Conservation (phyloP, 2,329 filamentous ascomycete genomes). For the Pezizomycotina sp. region DNA sequence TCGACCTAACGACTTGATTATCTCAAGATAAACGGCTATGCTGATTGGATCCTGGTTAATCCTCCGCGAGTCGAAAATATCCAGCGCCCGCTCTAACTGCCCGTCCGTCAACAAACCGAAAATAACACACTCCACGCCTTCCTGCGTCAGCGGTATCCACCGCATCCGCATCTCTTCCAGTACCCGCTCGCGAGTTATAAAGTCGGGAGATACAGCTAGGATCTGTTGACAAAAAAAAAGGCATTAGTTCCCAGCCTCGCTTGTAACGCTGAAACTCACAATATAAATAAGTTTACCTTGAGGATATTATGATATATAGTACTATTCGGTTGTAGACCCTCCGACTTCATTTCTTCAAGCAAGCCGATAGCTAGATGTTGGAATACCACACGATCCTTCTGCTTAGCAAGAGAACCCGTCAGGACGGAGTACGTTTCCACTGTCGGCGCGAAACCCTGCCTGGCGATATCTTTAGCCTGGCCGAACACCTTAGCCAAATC, state of each 20-base stretch:
- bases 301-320: conserved; percentile 56
- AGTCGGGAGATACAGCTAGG: conserved; percentile 72
- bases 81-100: conserved; percentile 65
- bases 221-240: no score
- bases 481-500: conserved; percentile 21
- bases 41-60: conserved; percentile 51
- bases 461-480: conserved; percentile 19
- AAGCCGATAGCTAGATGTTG: conserved; percentile 32
- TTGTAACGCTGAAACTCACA: conserved; percentile 1
- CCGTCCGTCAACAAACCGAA: conserved; percentile 63
- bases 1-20: conserved; percentile 56
- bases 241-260: no score
- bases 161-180: conserved; percentile 55
- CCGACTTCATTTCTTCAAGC: conserved; percentile 53
- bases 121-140: conserved; percentile 50
- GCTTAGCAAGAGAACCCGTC: conserved; percentile 21
- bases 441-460: conserved; percentile 17
- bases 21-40: conserved; percentile 51
- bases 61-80: conserved; percentile 25
- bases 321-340: conserved; percentile 46
- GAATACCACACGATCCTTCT: conserved; percentile 17
- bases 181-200: conserved; percentile 53
- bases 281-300: conserved; percentile 35
- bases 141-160: conserved; percentile 49
- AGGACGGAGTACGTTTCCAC: conserved; percentile 20